phyloP scores from a whole-genome alignment of 2,329 filamentous ascomycete genomes.

The Phialocephala subalpina region DNA sequence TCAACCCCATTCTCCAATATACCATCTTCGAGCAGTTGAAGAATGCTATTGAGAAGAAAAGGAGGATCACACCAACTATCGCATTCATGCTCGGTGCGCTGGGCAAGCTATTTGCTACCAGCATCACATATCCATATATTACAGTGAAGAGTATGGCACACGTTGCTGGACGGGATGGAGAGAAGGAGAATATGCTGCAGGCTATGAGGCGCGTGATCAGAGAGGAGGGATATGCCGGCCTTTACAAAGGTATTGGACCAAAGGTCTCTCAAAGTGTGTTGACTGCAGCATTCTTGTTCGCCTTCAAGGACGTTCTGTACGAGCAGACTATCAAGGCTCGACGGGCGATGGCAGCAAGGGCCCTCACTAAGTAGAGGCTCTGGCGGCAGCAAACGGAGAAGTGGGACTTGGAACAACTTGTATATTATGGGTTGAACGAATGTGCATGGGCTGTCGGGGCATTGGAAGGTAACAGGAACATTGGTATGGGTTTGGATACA shows the following conservation, averaged over 20 bases:
- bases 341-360: conserved; percentile 39
- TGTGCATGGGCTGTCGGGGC: conserved; percentile 12
- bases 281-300: conserved; percentile 95
- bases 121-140: conserved; percentile 97
- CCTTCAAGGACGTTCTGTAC: conserved; percentile 97
- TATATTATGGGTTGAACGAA: conserved; percentile 6
- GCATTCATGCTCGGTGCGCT: conserved; percentile 92
- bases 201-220: conserved; percentile 81
- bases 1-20: conserved; percentile 98
- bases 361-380: conserved; percentile 11
- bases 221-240: conserved; percentile 89
- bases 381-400: neutral
- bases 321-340: conserved; percentile 78
- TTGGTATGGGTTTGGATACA: neutral
- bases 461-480: conserved; percentile 1
- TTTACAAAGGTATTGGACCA: conserved; percentile 95
- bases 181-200: conserved; percentile 81
- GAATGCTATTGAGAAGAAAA: conserved; percentile 81
- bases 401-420: neutral
- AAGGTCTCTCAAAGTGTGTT: conserved; percentile 98
- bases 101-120: conserved; percentile 93
- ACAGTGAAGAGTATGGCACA: conserved; percentile 99
- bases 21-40: conserved; percentile 99
- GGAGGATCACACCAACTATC: conserved; percentile 80
- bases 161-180: conserved; percentile 79